phyloP scores from a whole-genome alignment of 2,329 filamentous ascomycete species.

The Aspergillus alliaceus region DNA sequence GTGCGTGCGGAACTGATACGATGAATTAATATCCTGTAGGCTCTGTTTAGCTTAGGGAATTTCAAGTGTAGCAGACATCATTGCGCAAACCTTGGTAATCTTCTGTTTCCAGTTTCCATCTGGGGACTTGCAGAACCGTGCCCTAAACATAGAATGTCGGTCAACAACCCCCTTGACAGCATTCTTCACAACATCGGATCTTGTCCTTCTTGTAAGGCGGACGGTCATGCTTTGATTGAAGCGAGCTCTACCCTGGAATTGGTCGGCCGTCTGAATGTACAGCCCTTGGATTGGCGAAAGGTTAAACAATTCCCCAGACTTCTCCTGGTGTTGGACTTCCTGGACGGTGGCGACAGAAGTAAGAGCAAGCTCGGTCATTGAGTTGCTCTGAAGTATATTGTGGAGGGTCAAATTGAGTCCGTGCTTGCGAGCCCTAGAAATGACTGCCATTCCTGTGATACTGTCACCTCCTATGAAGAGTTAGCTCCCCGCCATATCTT shows the following conservation, averaged over 20 bases:
- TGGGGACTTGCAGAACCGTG: constrained; percentile 24
- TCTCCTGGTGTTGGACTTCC: constrained; percentile 23
- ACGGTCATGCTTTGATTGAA: constrained; percentile 40
- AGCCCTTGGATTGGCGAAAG: constrained; percentile 37
- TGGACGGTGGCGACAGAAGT: constrained; percentile 19
- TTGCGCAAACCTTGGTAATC: constrained; percentile 23
- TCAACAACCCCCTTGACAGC: constrained; percentile 30
- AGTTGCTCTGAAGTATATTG: constrained; percentile 35
- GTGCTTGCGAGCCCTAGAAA: constrained; percentile 37
- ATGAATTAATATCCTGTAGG: constrained; percentile 30
- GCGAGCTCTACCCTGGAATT: constrained; percentile 22
- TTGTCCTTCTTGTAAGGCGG: constrained; percentile 26
- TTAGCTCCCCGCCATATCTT: neutral
- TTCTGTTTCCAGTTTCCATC: constrained; percentile 30
- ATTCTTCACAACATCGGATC: constrained; percentile 22
- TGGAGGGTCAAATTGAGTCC: constrained; percentile 35
- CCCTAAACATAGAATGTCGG: constrained; percentile 38
- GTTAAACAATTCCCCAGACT: constrained; percentile 26
- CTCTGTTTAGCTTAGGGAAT: constrained; percentile 10
- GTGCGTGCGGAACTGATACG: constrained; percentile 33
- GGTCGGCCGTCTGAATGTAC: constrained; percentile 27
- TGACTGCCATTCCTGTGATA: constrained; percentile 40
- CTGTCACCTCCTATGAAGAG: constrained; percentile 37
- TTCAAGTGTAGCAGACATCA: neutral
- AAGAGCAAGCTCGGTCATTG: constrained; percentile 32